A percentile compares a stretch with the other conserved stretches of the same genome.
Evolutionary conservation across 371 early-diverging fungal genomes (phyloP).

Genomic region (Mortierella sp.): DNA sequence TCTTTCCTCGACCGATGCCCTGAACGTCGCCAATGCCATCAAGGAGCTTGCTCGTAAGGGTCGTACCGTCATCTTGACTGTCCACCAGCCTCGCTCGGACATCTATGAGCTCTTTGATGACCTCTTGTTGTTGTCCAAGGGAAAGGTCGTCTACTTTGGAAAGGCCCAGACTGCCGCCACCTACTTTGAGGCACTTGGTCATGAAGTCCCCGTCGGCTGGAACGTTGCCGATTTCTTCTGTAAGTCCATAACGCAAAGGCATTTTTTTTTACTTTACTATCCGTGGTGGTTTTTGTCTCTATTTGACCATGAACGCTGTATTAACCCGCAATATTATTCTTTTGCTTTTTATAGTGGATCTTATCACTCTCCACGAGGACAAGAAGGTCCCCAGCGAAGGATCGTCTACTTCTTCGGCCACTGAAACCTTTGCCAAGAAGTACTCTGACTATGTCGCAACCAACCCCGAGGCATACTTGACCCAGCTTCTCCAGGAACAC

Average conservation of each 20-base stretch:
- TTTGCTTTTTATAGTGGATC: constrained; percentile 26
- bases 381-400: constrained; percentile 7
- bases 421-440: constrained; percentile 33
- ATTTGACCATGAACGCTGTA: no score
- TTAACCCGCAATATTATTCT: neutral
- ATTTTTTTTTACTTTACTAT: no score
- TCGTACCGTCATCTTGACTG: constrained; percentile 90
- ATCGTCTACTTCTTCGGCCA: neutral
- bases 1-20: constrained; percentile 90
- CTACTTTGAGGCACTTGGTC: constrained; percentile 78
- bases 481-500: constrained; percentile 25
- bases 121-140: constrained; percentile 86
- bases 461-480: constrained; percentile 41
- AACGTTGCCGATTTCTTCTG: constrained; percentile 91
- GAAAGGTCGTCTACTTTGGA: constrained; percentile 86
- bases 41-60: constrained; percentile 82
- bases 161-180: constrained; percentile 62
- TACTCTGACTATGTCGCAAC: constrained; percentile 28
- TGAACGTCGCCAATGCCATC: constrained; percentile 87
- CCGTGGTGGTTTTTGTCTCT: no score
- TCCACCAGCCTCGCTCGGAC: constrained; percentile 95
- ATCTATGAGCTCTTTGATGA: constrained; percentile 89
- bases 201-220: constrained; percentile 87
- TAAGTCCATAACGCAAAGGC: no score
- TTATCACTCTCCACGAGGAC: constrained; percentile 49